phyloP scores from a whole-genome alignment of 352 stramenopile genomes.

The Pythium brassicae region DNA sequence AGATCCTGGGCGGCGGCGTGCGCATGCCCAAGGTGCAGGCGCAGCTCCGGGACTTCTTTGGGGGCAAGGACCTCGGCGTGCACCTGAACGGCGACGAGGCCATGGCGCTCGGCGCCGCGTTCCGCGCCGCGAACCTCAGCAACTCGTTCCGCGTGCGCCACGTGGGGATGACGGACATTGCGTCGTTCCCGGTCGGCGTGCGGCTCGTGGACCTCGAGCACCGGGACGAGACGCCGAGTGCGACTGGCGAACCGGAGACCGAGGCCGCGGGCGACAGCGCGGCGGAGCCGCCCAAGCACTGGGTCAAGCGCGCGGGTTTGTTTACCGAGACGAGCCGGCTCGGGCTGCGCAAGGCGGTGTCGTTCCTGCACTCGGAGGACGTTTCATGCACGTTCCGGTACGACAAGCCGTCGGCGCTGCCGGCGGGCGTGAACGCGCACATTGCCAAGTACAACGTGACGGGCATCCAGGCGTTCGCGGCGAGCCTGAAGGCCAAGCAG shows the following conservation, averaged over 20 bases:
- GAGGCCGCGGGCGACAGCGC: slow-evolving; percentile 32
- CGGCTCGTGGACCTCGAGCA: slow-evolving; percentile 73
- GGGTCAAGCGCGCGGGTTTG: slow-evolving; percentile 89
- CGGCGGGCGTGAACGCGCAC: slow-evolving; percentile 53
- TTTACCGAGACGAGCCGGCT: slow-evolving; percentile 86
- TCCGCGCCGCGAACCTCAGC: slow-evolving; percentile 95
- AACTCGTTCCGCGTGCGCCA: slow-evolving; percentile 95
- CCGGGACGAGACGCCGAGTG: background rate
- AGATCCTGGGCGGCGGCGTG: slow-evolving; percentile 96
- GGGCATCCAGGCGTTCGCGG: slow-evolving; percentile 87
- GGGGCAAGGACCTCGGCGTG: slow-evolving; percentile 87
- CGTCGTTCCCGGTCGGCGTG: slow-evolving; percentile 85
- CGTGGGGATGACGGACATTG: slow-evolving; percentile 93
- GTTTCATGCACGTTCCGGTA: slow-evolving; percentile 91
- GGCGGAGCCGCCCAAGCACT: slow-evolving; percentile 69
- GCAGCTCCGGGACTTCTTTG: slow-evolving; percentile 69
- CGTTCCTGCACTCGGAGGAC: slow-evolving; percentile 92
- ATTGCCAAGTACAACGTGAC: slow-evolving; percentile 92
- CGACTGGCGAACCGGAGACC: slow-evolving; percentile 12
- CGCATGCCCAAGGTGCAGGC: slow-evolving; percentile 95
- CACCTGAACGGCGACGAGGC: slow-evolving; percentile 99
- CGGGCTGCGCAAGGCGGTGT: slow-evolving; percentile 92
- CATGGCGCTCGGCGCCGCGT: slow-evolving; percentile 94
- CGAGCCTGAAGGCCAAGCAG: slow-evolving; percentile 87
- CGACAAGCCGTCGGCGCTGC: slow-evolving; percentile 82